These are phyloP conservation scores for Fusarium sororula DNA, from an alignment of 2,329 filamentous ascomycete genomes.

Conservation along the genomic window DNA sequence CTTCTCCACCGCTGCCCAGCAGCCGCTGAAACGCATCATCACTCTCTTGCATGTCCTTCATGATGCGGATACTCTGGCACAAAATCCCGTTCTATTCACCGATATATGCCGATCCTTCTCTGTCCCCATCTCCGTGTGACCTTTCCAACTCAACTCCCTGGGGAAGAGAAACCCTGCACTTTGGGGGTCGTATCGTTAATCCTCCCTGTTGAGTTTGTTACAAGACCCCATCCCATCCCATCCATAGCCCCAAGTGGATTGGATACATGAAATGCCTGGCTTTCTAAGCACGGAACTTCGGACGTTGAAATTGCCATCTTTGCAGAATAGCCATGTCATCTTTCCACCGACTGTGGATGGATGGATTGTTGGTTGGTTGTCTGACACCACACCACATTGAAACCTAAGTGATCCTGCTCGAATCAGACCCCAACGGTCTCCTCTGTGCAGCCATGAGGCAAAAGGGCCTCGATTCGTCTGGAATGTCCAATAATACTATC, in stretches of 20 bases:
- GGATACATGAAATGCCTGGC: conserved; percentile 1
- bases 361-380: neutral
- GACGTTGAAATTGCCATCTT: neutral
- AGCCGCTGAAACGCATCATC: neutral
- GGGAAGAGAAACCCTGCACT: conserved; percentile 18
- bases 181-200: neutral
- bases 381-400: neutral
- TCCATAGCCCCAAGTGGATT: neutral
- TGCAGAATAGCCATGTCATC: neutral
- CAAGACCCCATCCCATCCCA: conserved; percentile 7
- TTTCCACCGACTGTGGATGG: neutral
- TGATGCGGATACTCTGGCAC: neutral
- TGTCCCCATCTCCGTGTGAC: neutral
- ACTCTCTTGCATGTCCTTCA: conserved; percentile 5
- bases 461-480: conserved; percentile 6
- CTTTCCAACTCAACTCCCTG: conserved; percentile 7
- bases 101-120: conserved; percentile 10
- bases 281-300: neutral
- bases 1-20: neutral
- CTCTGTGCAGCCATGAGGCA: conserved; percentile 5
- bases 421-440: neutral
- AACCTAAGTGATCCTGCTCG: neutral
- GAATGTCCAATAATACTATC: neutral
- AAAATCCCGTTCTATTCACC: conserved; percentile 11
- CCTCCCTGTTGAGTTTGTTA: conserved; percentile 8